Conservation (phyloP, 2,329 filamentous ascomycete genomes). For the Alternaria gaisen region DNA sequence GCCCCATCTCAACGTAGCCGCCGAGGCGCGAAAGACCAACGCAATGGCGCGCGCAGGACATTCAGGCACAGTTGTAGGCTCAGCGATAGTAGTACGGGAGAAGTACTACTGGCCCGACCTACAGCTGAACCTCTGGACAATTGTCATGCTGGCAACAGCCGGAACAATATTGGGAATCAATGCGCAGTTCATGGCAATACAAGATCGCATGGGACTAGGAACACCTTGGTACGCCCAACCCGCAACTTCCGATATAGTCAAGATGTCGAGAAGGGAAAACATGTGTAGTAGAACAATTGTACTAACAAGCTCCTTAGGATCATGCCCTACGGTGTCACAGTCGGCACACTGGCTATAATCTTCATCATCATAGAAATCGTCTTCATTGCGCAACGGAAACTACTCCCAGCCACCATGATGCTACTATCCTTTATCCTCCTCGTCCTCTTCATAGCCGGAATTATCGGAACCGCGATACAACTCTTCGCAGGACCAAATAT, state of each 20-base stretch:
- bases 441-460: slow-evolving; percentile 67
- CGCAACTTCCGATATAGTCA: not conserved
- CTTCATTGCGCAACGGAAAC: slow-evolving; percentile 63
- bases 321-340: slow-evolving; percentile 70
- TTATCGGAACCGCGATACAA: slow-evolving; percentile 71
- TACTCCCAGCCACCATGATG: slow-evolving; percentile 68
- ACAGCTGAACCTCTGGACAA: slow-evolving; percentile 71
- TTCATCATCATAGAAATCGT: slow-evolving; percentile 68
- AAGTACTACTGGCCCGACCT: slow-evolving; percentile 72
- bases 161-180: slow-evolving; percentile 68
- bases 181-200: slow-evolving; percentile 67
- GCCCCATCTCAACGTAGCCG: slow-evolving; percentile 5
- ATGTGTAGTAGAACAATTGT: not conserved
- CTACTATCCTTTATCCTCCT: slow-evolving; percentile 69
- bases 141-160: slow-evolving; percentile 67
- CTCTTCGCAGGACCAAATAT: slow-evolving; percentile 67
- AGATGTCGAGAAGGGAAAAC: not conserved
- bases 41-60: slow-evolving; percentile 49
- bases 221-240: slow-evolving; percentile 64
- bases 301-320: slow-evolving; percentile 57
- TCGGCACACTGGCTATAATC: slow-evolving; percentile 64
- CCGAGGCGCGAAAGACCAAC: slow-evolving; percentile 4
- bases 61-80: slow-evolving; percentile 47
- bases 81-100: slow-evolving; percentile 56
- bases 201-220: slow-evolving; percentile 63